These are phyloP conservation scores for Neurospora sp. DNA, from an alignment of 495 filamentous ascomycete species.

Conservation along the genomic window DNA sequence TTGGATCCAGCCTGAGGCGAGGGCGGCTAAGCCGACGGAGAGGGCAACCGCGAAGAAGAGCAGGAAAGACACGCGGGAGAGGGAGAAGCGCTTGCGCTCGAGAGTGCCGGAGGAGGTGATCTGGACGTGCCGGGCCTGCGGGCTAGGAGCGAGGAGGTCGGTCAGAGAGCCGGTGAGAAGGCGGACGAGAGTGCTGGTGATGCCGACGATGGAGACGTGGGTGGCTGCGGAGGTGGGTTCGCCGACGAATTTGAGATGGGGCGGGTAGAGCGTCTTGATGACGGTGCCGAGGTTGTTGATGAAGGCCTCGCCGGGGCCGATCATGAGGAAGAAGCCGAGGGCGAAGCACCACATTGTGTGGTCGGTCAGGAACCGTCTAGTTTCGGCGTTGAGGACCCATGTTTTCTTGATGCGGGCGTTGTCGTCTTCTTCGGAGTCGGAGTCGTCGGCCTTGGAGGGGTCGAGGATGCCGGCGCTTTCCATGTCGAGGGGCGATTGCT, in stretches of 20 bases:
- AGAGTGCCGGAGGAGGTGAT: conserved; percentile 17
- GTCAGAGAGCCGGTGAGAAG: conserved; percentile 76
- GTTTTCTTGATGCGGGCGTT: conserved; percentile 68
- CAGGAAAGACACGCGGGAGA: conserved; percentile 76
- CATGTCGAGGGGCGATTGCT: conserved; percentile 21
- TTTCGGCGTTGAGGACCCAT: conserved; percentile 81
- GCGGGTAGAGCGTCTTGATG: conserved; percentile 72
- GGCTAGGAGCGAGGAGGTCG: conserved; percentile 72
- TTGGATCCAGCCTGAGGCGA: conserved; percentile 63
- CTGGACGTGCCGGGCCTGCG: conserved; percentile 31
- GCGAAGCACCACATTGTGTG: conserved; percentile 94
- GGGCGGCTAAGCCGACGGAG: conserved; percentile 62
- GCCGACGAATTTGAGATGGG: conserved; percentile 32
- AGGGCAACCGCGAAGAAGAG: conserved; percentile 63
- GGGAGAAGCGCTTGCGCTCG: conserved; percentile 33
- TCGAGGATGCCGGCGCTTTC: conserved; percentile 22
- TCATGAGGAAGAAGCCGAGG: conserved; percentile 83
- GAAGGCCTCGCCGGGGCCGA: conserved; percentile 89
- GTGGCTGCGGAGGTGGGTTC: conserved; percentile 63
- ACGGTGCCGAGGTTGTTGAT: conserved; percentile 96
- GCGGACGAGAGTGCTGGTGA: conserved; percentile 83
- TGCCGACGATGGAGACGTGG: conserved; percentile 82
- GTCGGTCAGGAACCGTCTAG: conserved; percentile 69
- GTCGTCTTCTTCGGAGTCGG: conserved; percentile 43
- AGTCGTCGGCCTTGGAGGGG: conserved; percentile 3